phyloP scores from a whole-genome alignment of 2,329 filamentous ascomycete species.

The Penicillium sp. region DNA sequence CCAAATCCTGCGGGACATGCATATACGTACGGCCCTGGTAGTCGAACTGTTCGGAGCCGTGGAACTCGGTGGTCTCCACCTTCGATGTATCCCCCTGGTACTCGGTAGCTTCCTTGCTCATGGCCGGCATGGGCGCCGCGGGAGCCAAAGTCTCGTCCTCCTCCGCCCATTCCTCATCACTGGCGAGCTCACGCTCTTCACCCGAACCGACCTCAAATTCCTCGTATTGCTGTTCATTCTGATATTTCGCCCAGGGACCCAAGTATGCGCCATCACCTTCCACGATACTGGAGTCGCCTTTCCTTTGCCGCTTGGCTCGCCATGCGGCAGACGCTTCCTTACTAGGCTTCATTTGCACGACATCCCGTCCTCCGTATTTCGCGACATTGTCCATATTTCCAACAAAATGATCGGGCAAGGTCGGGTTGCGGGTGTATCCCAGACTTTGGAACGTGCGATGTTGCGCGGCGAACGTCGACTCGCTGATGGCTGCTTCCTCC shows the following conservation, averaged over 20 bases:
- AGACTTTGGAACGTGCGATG: conserved; percentile 78
- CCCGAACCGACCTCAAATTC: conserved; percentile 67
- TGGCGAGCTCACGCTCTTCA: conserved; percentile 71
- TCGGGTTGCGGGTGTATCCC: conserved; percentile 57
- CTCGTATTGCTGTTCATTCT: conserved; percentile 70
- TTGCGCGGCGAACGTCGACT: conserved; percentile 84
- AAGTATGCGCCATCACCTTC: conserved; percentile 88
- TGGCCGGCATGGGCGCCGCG: conserved; percentile 49
- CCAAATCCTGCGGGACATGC: conserved; percentile 91
- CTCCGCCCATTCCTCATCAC: conserved; percentile 78
- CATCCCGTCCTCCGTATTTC: conserved; percentile 56
- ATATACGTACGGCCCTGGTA: conserved; percentile 97
- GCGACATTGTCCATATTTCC: conserved; percentile 53
- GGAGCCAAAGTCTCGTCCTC: conserved; percentile 58
- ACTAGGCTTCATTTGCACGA: conserved; percentile 57
- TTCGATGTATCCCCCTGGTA: conserved; percentile 60
- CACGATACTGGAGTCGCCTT: conserved; percentile 79
- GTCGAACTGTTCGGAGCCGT: conserved; percentile 80
- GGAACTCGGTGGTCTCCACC: conserved; percentile 83
- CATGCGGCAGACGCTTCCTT: conserved; percentile 73
- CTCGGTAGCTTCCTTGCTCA: conserved; percentile 55
- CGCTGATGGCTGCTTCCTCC: conserved; percentile 85
- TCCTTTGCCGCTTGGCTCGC: conserved; percentile 76
- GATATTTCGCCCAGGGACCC: conserved; percentile 91
- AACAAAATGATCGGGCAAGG: conserved; percentile 47